Conservation (phyloP, 306 rosid species). For the Neltuma alba region DNA sequence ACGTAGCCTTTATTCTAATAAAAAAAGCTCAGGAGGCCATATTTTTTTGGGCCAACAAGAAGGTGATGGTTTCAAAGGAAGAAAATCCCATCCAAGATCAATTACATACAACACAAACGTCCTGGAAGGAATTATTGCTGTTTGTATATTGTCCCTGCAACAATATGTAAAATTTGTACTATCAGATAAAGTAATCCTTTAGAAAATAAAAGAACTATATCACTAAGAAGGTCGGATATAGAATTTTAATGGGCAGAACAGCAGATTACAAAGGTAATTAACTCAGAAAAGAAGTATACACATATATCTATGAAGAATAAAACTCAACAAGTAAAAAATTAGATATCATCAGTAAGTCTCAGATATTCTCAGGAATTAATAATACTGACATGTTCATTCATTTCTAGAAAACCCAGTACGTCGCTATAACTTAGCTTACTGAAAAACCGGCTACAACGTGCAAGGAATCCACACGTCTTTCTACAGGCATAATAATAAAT, state of each 20-base stretch:
- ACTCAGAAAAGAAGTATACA: slow-evolving; percentile 20
- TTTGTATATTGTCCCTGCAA: slow-evolving; percentile 92
- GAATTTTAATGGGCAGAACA: neutral
- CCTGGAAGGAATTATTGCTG: slow-evolving; percentile 89
- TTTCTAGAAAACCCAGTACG: slow-evolving; percentile 17
- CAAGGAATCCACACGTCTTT: slow-evolving; percentile 7
- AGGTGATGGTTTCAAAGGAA: slow-evolving; percentile 36
- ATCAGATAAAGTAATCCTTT: slow-evolving; percentile 40
- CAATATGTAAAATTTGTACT: slow-evolving; percentile 36
- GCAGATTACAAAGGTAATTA: neutral
- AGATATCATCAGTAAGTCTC: slow-evolving; percentile 3
- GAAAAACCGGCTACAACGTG: neutral
- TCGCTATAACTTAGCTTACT: slow-evolving; percentile 14
- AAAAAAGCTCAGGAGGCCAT: slow-evolving; percentile 21
- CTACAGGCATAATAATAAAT: slow-evolving; percentile 1
- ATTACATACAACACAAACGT: slow-evolving; percentile 86
- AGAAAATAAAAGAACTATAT: slow-evolving; percentile 11
- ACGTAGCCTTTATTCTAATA: slow-evolving; percentile 18
- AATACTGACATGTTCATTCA: neutral
- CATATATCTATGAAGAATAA: neutral
- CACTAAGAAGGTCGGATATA: slow-evolving; percentile 11
- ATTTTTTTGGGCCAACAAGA: neutral
- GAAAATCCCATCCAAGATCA: slow-evolving; percentile 39
- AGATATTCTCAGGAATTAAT: slow-evolving; percentile 8
- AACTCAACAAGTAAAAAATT: too few relatives aligned